Evolutionary conservation across 768 basidiomycete species (phyloP).

Genomic region (Cyclocybe cylindracea): DNA sequence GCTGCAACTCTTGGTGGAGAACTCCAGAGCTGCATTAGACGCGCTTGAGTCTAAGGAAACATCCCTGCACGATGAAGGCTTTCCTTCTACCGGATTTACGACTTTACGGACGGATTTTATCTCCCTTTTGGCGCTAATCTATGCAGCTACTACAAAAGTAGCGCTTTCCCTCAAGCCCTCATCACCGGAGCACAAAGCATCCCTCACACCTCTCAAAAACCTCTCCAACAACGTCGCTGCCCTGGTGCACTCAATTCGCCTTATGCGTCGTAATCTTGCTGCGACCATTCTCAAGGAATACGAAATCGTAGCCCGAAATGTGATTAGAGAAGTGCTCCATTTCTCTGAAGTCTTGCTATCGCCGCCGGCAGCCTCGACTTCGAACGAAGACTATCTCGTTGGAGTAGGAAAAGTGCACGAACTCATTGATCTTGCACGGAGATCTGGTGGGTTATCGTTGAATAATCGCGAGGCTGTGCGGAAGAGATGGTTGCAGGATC

Average conservation of each 20-base stretch:
- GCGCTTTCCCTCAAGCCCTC: constrained; percentile 64
- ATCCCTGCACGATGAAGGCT: constrained; percentile 13
- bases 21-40: constrained; percentile 37
- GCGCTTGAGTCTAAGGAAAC: constrained; percentile 21
- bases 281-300: constrained; percentile 47
- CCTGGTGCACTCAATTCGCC: constrained; percentile 48
- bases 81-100: constrained; percentile 28
- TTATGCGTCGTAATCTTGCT: constrained; percentile 49
- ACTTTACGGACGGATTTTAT: constrained; percentile 56
- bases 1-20: constrained; percentile 33
- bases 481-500: constrained; percentile 51
- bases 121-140: constrained; percentile 58
- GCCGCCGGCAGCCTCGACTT: constrained; percentile 5
- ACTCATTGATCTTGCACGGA: constrained; percentile 51
- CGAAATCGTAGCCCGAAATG: constrained; percentile 34
- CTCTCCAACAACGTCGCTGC: constrained; percentile 49
- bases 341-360: constrained; percentile 47
- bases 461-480: constrained; percentile 61
- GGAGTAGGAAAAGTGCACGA: constrained; percentile 63
- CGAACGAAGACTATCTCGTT: constrained; percentile 51
- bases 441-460: constrained; percentile 48
- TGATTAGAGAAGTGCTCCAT: constrained; percentile 44
- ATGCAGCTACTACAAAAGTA: constrained; percentile 58
- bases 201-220: constrained; percentile 53
- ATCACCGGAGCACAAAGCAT: constrained; percentile 51